Conservation (phyloP, 106 monocot genomes). For the Allium fistulosum region DNA sequence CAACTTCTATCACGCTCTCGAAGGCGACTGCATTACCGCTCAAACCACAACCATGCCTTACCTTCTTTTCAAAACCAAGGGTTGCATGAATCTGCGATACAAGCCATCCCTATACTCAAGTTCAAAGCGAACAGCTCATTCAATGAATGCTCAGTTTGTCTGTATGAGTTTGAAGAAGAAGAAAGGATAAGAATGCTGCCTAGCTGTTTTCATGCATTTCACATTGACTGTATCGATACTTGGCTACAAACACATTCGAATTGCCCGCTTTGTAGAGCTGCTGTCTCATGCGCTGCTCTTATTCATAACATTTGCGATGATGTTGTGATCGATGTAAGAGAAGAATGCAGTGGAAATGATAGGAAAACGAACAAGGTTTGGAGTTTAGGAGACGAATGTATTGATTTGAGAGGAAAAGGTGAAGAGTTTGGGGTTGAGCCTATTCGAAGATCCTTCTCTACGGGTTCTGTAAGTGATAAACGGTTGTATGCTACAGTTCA, state of each 20-base stretch:
- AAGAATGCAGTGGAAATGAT: no score
- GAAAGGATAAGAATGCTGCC: no score
- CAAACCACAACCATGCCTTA: conserved; percentile 1
- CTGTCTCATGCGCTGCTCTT: no score
- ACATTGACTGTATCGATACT: no score
- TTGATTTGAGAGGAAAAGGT: conserved; percentile 26
- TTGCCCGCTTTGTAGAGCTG: no score
- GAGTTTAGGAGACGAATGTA: conserved; percentile 31
- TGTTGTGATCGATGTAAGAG: neutral
- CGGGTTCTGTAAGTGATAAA: conserved; percentile 35
- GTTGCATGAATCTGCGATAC: no score
- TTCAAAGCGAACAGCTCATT: no score
- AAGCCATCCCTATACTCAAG: no score
- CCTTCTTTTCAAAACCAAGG: no score
- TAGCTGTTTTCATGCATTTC: no score
- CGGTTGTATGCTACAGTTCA: conserved; percentile 25
- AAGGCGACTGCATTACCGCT: neutral
- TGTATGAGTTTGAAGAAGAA: neutral
- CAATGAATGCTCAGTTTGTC: neutral
- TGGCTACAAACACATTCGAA: no score
- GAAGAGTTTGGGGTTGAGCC: conserved; percentile 32
- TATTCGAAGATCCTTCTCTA: conserved; percentile 42
- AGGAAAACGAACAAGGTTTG: no score
- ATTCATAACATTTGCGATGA: conserved; percentile 8
- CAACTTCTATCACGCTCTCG: conserved; percentile 11